Base-by-base conservation (phyloP, 164 flowering plant species). In the Platanus orientalis region DNA sequence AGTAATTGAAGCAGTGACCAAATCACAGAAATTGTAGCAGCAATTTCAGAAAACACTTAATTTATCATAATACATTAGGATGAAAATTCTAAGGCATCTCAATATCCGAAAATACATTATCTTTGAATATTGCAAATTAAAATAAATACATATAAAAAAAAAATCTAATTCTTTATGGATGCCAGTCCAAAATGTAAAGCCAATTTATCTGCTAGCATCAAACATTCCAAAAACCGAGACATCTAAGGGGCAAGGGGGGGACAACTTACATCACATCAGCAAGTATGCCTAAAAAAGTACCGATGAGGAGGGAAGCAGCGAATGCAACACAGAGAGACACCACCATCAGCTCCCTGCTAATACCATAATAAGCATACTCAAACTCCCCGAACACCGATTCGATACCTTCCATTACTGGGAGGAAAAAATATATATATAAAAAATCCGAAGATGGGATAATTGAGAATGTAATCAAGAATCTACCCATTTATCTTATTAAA, bases 321-420 rank as follows among this genome's bases (percentile, higher is more conserved):
- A 54, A 79, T 73, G 96, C 97, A 67, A 74, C 66, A 61, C 82
- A 76, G 19, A 91, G 71, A 65, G 64, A 69, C 36, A 66, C 39
- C 75, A 85, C 75, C 78, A 84, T 84, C 60, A 81, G 72, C 61
- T 94, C 92, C 68, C 75, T 81, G 66, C 74, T 79, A 16, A 76
- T 40, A 3, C 94, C 96, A 67, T 77, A 73, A 60, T 64, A 73
- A 24, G 75, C 81, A 66, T 77, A 59, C 72, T 87, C 95, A 51
- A 76, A 82, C 74, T 94, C 97, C n/a, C 95, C 97, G 50, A 80
- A 82, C 58, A 85, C 89, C 0, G 83, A 78, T 84, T 82, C 82
- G n/a, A 90, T 26, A 10, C 97, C 96, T 74, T 85, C 88, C 77
- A 83, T 73, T 51, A 83, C 97, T 89, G 78, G 25, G 20, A 54